Base-by-base conservation (phyloP, 257 asterid genomes). In the Primulina huaijiensis region DNA sequence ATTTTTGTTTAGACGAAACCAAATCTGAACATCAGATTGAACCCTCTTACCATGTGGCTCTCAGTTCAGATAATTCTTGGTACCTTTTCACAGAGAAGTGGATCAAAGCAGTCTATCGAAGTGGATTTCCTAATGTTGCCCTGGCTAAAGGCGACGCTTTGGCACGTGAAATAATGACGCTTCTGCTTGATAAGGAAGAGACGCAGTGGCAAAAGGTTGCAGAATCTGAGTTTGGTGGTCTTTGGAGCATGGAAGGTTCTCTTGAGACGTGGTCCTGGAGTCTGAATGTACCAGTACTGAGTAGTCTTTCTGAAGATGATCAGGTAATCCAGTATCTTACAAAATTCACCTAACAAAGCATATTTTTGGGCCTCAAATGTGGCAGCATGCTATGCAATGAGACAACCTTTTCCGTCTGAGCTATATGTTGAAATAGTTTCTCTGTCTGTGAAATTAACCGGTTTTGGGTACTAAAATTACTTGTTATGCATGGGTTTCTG, bases 241-340 rank as follows among this genome's bases (percentile, higher is more conserved):
- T 94, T 33, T 91, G 96, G 97, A 71, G 87, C 88, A 89, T 81
- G 96, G 97, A 89, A 69, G 99, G 99, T 80, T 90, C 97, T 69
- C 90, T 90, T 7, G 97, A 94, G 82, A 94, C 97, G 14, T 94
- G 99, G 99, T 91, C 99, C 74, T 94, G 99, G 97, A 94, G 99
- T 82, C 81, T 94, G 79, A 94, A 94, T 60, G 99, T 94, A 76
- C 97, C 96, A 63, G 95, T 93, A 53, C 77, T 86, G 74, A 93
- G 94, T 81, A 93, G 96, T 82, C 95, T 94, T 75, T 89, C 96
- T 55, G 89, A 84, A 77, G 95, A 89, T 33, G 95, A 89, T 80
- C 96, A 87, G 97, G 97, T 92, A 82, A 80, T 73, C 68, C 33
- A 62, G 57, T 61, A 72, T 62, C 43, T 79, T 58, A 69, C 40